Conservation (phyloP, 176 grass and related monocot species). For the Oryza meyeriana region DNA sequence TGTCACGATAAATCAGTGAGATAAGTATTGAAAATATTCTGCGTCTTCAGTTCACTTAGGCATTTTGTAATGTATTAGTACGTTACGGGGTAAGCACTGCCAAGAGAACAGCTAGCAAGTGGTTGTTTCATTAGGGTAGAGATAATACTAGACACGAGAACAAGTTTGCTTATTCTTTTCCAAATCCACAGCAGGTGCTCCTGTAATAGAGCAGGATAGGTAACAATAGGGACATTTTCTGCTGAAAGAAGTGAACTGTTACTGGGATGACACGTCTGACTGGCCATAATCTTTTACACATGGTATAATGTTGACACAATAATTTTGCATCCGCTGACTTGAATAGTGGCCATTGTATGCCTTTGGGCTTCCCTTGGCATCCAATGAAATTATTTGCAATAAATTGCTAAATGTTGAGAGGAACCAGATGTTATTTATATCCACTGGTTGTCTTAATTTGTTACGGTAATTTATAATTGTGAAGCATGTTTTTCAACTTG, state of each 20-base stretch:
- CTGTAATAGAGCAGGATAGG: background rate
- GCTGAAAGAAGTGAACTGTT: background rate
- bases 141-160: too few species aligned
- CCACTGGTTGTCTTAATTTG: background rate
- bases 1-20: background rate
- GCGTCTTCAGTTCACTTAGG: background rate
- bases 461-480: background rate
- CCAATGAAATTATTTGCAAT: background rate
- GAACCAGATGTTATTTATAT: background rate
- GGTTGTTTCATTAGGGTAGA: background rate
- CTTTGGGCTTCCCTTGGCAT: background rate
- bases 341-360: background rate
- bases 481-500: background rate
- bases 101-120: background rate
- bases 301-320: background rate
- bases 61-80: background rate
- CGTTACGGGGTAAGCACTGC: background rate
- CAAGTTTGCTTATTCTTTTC: background rate
- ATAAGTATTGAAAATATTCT: background rate
- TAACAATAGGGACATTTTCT: background rate
- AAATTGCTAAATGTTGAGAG: background rate
- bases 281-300: background rate
- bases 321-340: background rate
- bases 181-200: background rate
- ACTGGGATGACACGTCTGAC: background rate